Evolutionary conservation across 2,329 filamentous ascomycete genomes (phyloP).

Genomic region (Botrytis cinerea): DNA sequence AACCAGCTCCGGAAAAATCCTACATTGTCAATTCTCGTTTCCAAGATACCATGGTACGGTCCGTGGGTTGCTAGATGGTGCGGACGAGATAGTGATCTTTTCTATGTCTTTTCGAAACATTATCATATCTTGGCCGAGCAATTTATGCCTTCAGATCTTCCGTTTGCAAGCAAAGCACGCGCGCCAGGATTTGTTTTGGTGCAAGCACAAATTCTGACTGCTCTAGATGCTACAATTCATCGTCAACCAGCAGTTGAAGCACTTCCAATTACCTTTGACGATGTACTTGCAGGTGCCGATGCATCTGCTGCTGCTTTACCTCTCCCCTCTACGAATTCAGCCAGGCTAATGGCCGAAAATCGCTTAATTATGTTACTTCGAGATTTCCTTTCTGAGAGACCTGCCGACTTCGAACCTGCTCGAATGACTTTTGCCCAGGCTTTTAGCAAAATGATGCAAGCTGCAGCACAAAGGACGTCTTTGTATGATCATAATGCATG

Average conservation of each 20-base stretch:
- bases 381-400: slow-evolving; percentile 65
- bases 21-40: slow-evolving; percentile 56
- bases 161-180: slow-evolving; percentile 57
- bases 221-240: slow-evolving; percentile 68
- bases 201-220: slow-evolving; percentile 66
- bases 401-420: slow-evolving; percentile 53
- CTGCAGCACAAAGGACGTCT: slow-evolving; percentile 62
- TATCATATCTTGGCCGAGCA: slow-evolving; percentile 68
- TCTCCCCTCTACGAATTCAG: slow-evolving; percentile 58
- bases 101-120: slow-evolving; percentile 72
- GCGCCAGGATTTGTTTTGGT: slow-evolving; percentile 63
- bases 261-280: slow-evolving; percentile 64
- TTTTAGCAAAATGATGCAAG: slow-evolving; percentile 63
- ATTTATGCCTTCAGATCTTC: slow-evolving; percentile 52
- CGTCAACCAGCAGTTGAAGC: slow-evolving; percentile 54
- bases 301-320: slow-evolving; percentile 57
- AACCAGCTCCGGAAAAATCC: slow-evolving; percentile 57
- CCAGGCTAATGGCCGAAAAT: slow-evolving; percentile 70
- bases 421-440: slow-evolving; percentile 63
- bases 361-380: slow-evolving; percentile 68
- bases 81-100: slow-evolving; percentile 72
- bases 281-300: slow-evolving; percentile 62
- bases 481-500: slow-evolving; percentile 70
- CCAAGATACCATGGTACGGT: slow-evolving; percentile 66
- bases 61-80: slow-evolving; percentile 71